Percentiles rank a stretch among this genome's conserved stretches.
Conservation (phyloP, 805 yeast genomes). For the Metschnikowia anglica region DNA sequence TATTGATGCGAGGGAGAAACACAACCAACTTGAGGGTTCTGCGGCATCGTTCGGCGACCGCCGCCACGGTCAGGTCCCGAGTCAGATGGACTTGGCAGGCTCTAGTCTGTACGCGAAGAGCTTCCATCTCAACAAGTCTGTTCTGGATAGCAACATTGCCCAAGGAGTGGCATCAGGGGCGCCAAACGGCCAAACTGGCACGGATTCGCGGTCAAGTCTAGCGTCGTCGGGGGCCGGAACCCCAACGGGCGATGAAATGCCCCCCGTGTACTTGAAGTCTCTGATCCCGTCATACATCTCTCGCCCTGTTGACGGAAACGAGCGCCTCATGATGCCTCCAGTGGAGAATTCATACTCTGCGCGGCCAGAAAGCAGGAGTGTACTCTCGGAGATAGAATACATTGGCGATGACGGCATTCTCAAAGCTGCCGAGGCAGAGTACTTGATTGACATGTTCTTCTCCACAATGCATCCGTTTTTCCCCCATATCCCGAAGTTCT, state of each 20-base stretch:
- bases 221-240: slow-evolving; percentile 3
- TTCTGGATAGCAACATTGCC: no score
- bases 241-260: slow-evolving; percentile 1
- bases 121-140: no score
- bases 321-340: slow-evolving; percentile 44
- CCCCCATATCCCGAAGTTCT: slow-evolving; percentile 77
- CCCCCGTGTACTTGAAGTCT: slow-evolving; percentile 6
- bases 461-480: slow-evolving; percentile 83
- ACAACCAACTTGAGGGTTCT: slow-evolving; percentile 43
- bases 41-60: not conserved
- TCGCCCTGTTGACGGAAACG: slow-evolving; percentile 14
- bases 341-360: slow-evolving; percentile 41
- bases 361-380: slow-evolving; percentile 48
- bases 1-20: slow-evolving; percentile 51
- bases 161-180: no score
- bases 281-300: slow-evolving; percentile 25
- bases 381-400: slow-evolving; percentile 60
- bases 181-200: no score
- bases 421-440: slow-evolving; percentile 60
- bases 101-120: no score
- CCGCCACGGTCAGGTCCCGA: no score
- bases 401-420: slow-evolving; percentile 59
- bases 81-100: no score
- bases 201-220: not conserved
- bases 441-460: slow-evolving; percentile 61